These are phyloP conservation scores for Trifolium pratense DNA, from an alignment of 306 rosid genomes.

Conservation along the genomic window DNA sequence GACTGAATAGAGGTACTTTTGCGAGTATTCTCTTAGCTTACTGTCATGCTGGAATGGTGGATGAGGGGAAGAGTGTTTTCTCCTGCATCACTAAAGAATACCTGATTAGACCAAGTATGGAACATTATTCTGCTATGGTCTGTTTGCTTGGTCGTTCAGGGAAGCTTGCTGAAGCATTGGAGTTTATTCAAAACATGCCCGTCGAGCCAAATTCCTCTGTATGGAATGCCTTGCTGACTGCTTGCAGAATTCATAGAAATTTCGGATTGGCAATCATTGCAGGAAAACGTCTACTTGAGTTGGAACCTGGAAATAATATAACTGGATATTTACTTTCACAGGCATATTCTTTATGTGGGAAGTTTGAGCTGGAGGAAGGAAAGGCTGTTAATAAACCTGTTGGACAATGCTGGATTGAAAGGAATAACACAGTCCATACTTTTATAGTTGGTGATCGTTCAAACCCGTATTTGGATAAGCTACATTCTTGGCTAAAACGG, in stretches of 20 bases:
- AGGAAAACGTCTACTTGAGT: conserved; percentile 62
- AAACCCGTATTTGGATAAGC: conserved; percentile 48
- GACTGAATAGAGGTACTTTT: conserved; percentile 82
- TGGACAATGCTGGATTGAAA: conserved; percentile 86
- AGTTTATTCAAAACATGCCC: conserved; percentile 77
- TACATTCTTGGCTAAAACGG: conserved; percentile 63
- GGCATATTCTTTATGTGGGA: conserved; percentile 67
- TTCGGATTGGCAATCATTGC: conserved; percentile 65
- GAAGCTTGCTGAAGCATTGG: conserved; percentile 74
- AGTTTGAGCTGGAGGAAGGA: conserved; percentile 60
- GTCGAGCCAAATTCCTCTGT: conserved; percentile 67
- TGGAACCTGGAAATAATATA: conserved; percentile 68
- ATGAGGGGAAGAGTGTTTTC: conserved; percentile 70
- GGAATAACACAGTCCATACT: conserved; percentile 56
- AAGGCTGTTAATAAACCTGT: conserved; percentile 50
- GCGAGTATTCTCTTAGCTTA: conserved; percentile 70
- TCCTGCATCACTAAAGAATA: conserved; percentile 63
- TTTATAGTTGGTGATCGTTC: conserved; percentile 67
- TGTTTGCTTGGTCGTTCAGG: conserved; percentile 86
- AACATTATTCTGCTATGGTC: conserved; percentile 82
- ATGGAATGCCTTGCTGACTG: conserved; percentile 78
- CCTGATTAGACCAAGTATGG: conserved; percentile 64
- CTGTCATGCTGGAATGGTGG: conserved; percentile 71
- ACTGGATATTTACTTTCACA: conserved; percentile 59
- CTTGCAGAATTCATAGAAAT: conserved; percentile 75